Evolutionary conservation across 148 eudicot genomes (phyloP), one percentile per base, ranked within the genome.

Genomic region (Rhododendron molle): DNA sequence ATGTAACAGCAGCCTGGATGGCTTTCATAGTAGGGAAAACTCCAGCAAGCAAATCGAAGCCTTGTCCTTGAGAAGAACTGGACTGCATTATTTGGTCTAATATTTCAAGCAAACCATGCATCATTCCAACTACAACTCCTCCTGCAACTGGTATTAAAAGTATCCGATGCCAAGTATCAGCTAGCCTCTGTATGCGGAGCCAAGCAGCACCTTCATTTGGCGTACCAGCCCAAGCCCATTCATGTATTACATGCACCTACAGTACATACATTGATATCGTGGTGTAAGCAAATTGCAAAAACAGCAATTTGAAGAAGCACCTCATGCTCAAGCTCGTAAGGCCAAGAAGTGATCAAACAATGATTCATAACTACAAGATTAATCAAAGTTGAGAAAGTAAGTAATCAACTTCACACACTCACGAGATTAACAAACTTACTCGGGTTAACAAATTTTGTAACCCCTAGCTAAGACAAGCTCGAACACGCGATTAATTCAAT

Each of bases 171-270:
- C 99, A 96, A 30, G 98, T 96, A 87, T 95, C 99, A 62, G 95
- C 94, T 83, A 96, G 91, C 80, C 94, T 92, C 88, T 96, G 99
- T 85, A 96, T 84, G 60, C 99, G 96, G 49, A 96, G 93, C 99
- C 99, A 96, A 89, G 99, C 95, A 92, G 98, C 99, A 84, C 99
- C 99, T 86, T 96, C 98, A 50, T 92, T 94, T 74, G 99, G 99
- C 43, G 98, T 96, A 85, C 99, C 99, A 85, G 97, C 99, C 99
- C 99, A 96, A 46, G 95, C 96, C 96, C 96, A 95, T 89, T 95
- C 98, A 89, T 95, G 99, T 90, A 96, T 90, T 83, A 96, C 89
- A 91, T 96, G 98, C 86, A 94, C 99, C 99, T 96, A 85, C 2
- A 83, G 74, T 50, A 73, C 30, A 81, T 40, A 72, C 26, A 65